Evolutionary conservation across 495 filamentous ascomycete species (phyloP).

Genomic region (Tricharina praecox): DNA sequence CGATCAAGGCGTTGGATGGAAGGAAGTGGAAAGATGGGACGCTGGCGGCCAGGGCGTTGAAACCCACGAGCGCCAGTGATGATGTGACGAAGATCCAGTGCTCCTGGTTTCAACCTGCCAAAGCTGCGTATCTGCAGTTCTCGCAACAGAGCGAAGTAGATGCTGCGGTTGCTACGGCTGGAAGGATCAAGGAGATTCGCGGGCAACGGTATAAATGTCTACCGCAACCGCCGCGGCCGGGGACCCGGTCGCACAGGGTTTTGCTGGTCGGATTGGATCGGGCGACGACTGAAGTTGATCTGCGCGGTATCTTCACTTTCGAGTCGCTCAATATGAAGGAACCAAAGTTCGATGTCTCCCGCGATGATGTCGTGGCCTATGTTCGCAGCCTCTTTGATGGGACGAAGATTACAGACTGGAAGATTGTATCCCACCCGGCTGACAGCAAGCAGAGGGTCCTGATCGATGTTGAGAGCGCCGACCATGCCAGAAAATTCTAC

Average conservation of each 20-base stretch:
- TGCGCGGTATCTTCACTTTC: conserved; percentile 9
- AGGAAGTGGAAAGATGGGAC: not conserved
- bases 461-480: conserved; percentile 11
- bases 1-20: not conserved
- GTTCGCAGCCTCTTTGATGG: conserved; percentile 14
- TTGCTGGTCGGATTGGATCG: conserved; percentile 3
- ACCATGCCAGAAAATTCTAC: conserved; percentile 8
- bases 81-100: conserved; percentile 8
- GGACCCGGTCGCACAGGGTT: not conserved
- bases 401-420: conserved; percentile 10
- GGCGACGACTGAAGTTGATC: conserved; percentile 7
- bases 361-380: conserved; percentile 8
- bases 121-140: conserved; percentile 9
- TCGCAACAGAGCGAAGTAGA: not conserved
- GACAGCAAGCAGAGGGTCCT: conserved; percentile 1
- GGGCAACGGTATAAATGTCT: not conserved
- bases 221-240: not conserved
- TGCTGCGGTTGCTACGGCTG: not conserved
- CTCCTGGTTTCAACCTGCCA: conserved; percentile 14
- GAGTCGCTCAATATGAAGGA: conserved; percentile 4
- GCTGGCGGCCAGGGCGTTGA: not conserved
- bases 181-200: not conserved
- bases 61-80: conserved; percentile 5
- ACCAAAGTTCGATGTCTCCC: conserved; percentile 9
- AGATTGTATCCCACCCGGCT: conserved; percentile 12